phyloP scores from a whole-genome alignment of 2,329 filamentous ascomycete species.

The Pseudogymnoascus sp. region DNA sequence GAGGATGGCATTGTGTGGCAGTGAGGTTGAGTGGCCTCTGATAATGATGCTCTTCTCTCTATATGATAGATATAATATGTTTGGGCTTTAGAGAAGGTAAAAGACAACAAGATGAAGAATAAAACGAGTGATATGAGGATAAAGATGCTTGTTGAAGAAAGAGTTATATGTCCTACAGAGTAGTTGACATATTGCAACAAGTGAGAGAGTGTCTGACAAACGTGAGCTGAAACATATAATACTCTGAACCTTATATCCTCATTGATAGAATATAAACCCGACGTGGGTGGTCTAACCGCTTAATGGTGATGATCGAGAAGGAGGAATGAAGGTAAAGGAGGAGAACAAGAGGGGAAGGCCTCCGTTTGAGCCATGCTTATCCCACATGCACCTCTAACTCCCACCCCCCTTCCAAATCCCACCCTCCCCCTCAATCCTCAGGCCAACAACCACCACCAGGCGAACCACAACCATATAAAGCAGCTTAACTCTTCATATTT shows the following conservation, averaged over 20 bases:
- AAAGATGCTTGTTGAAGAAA: background rate
- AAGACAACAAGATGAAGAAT: background rate
- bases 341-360: background rate
- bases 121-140: background rate
- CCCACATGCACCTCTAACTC: background rate
- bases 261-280: background rate
- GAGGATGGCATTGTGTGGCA: constrained; percentile 31
- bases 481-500: background rate
- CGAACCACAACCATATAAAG: background rate
- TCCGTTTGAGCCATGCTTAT: background rate
- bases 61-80: background rate
- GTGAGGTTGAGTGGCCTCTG: constrained; percentile 53
- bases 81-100: background rate
- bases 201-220: background rate
- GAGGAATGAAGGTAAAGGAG: background rate
- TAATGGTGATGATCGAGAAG: background rate
- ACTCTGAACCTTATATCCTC: background rate
- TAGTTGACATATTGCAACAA: background rate
- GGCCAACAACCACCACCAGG: background rate
- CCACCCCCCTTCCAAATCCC: background rate
- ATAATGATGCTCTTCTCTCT: constrained; percentile 31
- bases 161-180: background rate
- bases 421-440: background rate
- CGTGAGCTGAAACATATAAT: background rate
- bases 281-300: background rate